Percentiles rank a stretch among this genome's conserved stretches.
Evolutionary conservation across 306 rosid species (phyloP).

Genomic region (Cicer cuneatum): DNA sequence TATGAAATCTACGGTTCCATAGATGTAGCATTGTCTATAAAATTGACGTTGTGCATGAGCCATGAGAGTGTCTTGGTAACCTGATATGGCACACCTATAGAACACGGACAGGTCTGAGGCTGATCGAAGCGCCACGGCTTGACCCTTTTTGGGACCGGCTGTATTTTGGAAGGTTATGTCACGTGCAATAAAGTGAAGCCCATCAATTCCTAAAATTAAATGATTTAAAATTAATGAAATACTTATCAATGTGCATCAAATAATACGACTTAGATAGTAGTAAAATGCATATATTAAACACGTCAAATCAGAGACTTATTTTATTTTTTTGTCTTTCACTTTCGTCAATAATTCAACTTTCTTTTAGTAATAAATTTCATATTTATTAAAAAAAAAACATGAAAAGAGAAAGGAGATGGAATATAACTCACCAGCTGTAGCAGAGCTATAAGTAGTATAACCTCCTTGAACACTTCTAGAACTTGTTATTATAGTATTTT

Average conservation of each 20-base stretch:
- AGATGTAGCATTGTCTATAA: constrained; percentile 70
- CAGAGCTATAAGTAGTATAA: constrained; percentile 79
- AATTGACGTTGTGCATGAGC: constrained; percentile 88
- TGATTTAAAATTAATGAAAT: too few relatives aligned
- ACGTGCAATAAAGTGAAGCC: constrained; percentile 68
- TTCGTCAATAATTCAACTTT: too few relatives aligned
- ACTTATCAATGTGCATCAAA: too few relatives aligned
- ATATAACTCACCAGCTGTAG: constrained; percentile 71
- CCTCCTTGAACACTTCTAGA: constrained; percentile 69
- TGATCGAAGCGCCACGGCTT: constrained; percentile 87
- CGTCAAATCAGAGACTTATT: too few relatives aligned
- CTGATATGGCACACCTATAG: constrained; percentile 68
- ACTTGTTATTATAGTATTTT: constrained; percentile 60
- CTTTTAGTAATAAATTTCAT: too few relatives aligned
- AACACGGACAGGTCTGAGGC: constrained; percentile 81
- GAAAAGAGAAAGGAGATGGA: neutral
- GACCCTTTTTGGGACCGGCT: constrained; percentile 74
- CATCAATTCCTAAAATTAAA: constrained; percentile 66
- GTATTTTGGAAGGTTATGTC: constrained; percentile 71
- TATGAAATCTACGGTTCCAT: constrained; percentile 83
- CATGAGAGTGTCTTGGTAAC: constrained; percentile 94
- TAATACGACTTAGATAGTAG: too few relatives aligned
- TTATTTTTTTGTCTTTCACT: too few relatives aligned
- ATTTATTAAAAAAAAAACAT: neutral
- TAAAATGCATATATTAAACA: too few relatives aligned